Evolutionary conservation across 2,329 filamentous ascomycete species (phyloP), one percentile per base, ranked within the genome.

Genomic region (Botryotinia narcissicola): DNA sequence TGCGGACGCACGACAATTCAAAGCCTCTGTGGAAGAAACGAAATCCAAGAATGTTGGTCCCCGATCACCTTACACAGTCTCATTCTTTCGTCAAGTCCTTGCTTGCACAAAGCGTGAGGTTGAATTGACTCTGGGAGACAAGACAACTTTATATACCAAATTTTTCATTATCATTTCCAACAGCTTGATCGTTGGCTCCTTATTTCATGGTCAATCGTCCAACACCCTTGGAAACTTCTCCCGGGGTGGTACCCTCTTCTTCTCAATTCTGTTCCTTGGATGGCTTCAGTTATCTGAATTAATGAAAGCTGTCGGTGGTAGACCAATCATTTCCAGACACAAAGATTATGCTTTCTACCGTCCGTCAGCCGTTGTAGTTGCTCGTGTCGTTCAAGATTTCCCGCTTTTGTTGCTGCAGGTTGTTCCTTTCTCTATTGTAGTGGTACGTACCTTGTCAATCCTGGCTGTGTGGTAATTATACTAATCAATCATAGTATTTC

Each of bases 271-370:
- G 44, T 91, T 92, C 82, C 84, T 92, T 86, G 78, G 86, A 73
- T 92, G 90, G 90, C 85, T 96, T 8, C 92, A 95, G 74, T 83
- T 97, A 66, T 89, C 91, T 0, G 93, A 97, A 81, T 85, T 95
- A 71, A 93, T 93, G 87, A 91, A 91, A 76, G 92, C 92, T 62
- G 90, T 95, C 14, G 88, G 88, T 69, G 91, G 93, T 8, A 87
- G 93, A 72, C 86, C 86, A 0, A 90, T 96, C 29, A 93, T 87
- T 75, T 91, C 83, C 81, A 89, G 90, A 57, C 90, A 92, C 78
- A 87, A 88, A 67, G 87, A 90, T 48, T 92, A 91, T 78, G 90
- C 89, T 0, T 92, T 92, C 80, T 92, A 92, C 78, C 86, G 89
- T n/a, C 90, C 90, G 0, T 90, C 89, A 51, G 90, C 90, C 54